These are phyloP conservation scores for Acanthamoeba rhysodes DNA, from an alignment of 208 protist genomes.

Conservation along the genomic window DNA sequence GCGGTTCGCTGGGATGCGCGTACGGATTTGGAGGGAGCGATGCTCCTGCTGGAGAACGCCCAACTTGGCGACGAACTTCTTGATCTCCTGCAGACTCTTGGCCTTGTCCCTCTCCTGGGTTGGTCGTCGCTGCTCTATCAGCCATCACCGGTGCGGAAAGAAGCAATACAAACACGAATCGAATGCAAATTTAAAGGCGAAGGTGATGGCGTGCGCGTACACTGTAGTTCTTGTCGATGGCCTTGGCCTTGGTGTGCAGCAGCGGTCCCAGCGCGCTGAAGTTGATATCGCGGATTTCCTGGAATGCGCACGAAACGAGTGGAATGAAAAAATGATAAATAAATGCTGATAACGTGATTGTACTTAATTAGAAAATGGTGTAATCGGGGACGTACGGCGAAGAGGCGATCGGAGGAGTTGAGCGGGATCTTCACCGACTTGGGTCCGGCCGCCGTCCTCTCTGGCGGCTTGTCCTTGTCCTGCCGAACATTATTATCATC, in stretches of 20 bases:
- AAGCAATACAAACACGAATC: too few relatives aligned
- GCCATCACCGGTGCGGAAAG: too few relatives aligned
- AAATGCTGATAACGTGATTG: too few relatives aligned
- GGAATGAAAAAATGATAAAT: too few relatives aligned
- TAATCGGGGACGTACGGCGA: background rate
- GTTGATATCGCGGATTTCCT: conserved; percentile 82
- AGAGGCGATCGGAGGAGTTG: conserved; percentile 47
- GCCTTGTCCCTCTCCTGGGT: conserved; percentile 69
- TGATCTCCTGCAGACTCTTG: conserved; percentile 76
- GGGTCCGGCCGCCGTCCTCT: background rate
- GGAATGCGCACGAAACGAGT: too few relatives aligned
- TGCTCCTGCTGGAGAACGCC: conserved; percentile 78
- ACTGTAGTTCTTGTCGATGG: conserved; percentile 81
- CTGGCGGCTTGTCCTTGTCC: background rate
- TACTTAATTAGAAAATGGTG: too few relatives aligned
- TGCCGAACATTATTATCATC: too few relatives aligned
- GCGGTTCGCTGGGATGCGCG: too few relatives aligned
- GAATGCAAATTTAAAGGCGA: too few relatives aligned
- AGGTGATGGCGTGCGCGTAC: background rate
- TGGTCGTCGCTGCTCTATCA: too few relatives aligned
- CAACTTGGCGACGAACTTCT: conserved; percentile 81
- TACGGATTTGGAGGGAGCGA: conserved; percentile 67
- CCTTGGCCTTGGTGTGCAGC: conserved; percentile 82
- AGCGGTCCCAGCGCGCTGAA: conserved; percentile 79
- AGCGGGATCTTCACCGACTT: conserved; percentile 37